These are phyloP conservation scores for Aspergillus egyptiacus DNA, from an alignment of 495 filamentous ascomycete species.

Conservation along the genomic window DNA sequence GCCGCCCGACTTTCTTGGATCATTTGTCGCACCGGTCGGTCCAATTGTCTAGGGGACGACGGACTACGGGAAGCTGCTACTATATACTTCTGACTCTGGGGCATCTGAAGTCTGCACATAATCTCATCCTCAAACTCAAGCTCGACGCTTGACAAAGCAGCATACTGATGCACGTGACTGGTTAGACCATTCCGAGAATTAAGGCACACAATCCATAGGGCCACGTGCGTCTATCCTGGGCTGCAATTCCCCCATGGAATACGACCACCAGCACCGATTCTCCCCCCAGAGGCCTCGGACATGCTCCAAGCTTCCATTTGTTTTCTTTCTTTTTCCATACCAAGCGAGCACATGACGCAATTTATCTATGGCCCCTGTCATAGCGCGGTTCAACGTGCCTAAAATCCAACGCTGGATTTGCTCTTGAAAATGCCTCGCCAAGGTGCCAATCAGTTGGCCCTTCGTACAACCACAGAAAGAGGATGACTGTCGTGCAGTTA, in stretches of 20 bases:
- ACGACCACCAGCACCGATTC: background rate
- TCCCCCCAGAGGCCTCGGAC: slow-evolving; percentile 2
- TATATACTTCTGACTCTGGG: too few species aligned
- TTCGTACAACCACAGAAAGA: slow-evolving; percentile 2
- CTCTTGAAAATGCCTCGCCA: slow-evolving; percentile 4
- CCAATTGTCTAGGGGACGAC: too few species aligned
- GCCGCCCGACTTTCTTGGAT: too few species aligned
- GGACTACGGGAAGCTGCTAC: too few species aligned
- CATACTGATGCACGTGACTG: slow-evolving; percentile 3
- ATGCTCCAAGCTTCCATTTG: slow-evolving; percentile 5
- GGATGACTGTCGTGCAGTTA: background rate
- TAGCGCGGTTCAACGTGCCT: slow-evolving; percentile 9
- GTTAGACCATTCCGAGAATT: too few species aligned
- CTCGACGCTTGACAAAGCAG: too few species aligned
- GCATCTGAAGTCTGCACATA: too few species aligned
- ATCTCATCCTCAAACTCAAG: too few species aligned
- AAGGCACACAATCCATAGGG: background rate
- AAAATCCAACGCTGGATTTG: slow-evolving; percentile 6
- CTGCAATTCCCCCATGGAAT: slow-evolving; percentile 8
- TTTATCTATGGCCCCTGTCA: background rate
- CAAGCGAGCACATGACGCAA: background rate
- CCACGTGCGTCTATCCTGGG: slow-evolving; percentile 5
- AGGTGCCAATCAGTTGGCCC: slow-evolving; percentile 7
- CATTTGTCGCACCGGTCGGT: too few species aligned
- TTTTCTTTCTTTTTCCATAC: slow-evolving; percentile 1